Conservation (phyloP, 495 filamentous ascomycete genomes). For the Aspergillus nidulans region DNA sequence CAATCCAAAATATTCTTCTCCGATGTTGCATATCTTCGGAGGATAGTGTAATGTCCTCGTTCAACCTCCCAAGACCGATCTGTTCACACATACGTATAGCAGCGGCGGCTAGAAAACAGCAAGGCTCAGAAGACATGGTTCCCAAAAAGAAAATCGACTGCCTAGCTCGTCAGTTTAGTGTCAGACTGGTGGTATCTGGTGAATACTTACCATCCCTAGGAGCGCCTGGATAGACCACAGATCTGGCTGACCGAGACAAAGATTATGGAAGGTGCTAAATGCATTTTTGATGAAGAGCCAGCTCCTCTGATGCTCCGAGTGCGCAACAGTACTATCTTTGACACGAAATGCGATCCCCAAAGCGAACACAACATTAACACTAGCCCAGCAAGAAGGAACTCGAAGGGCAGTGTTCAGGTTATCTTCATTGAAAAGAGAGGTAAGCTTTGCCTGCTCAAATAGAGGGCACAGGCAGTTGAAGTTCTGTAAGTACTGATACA, state of each 20-base stretch:
- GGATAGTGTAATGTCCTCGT: neutral
- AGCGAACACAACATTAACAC: conserved; percentile 16
- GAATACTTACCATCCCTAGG: conserved; percentile 14
- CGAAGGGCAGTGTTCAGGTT: neutral
- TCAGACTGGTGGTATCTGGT: neutral
- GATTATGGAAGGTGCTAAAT: conserved; percentile 10
- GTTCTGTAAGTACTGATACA: conserved; percentile 14
- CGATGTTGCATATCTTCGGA: conserved; percentile 10
- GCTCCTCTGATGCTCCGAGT: conserved; percentile 14
- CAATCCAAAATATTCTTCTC: conserved; percentile 16
- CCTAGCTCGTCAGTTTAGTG: neutral
- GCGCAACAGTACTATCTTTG: neutral
- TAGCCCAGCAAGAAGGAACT: conserved; percentile 12
- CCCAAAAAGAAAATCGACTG: conserved; percentile 14
- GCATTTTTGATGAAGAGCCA: conserved; percentile 20
- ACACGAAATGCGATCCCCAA: conserved; percentile 13
- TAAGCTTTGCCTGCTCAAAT: conserved; percentile 10
- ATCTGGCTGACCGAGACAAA: conserved; percentile 16
- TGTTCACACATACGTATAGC: conserved; percentile 16
- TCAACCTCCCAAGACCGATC: conserved; percentile 8
- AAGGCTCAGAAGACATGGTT: conserved; percentile 13
- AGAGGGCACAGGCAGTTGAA: conserved; percentile 17
- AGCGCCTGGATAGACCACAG: conserved; percentile 15
- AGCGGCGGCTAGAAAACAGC: conserved; percentile 16
- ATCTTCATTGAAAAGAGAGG: conserved; percentile 14